Conservation (phyloP, 1,284 basidiomycete genomes). For the Mrakiaceae sp. region DNA sequence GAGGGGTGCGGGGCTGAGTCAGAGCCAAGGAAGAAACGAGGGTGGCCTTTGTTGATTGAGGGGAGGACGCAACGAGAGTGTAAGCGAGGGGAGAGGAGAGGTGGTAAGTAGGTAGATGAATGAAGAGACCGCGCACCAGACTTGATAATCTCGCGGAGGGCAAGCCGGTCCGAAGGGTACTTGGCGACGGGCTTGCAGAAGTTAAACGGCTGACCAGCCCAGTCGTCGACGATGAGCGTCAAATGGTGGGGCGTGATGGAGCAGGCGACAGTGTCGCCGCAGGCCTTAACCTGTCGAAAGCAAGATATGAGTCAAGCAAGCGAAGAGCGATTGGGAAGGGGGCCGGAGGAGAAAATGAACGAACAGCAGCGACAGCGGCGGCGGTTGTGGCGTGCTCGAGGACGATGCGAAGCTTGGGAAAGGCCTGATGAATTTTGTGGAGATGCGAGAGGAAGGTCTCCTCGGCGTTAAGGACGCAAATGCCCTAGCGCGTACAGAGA, state of each 20-base stretch:
- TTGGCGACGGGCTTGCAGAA: conserved; percentile 99
- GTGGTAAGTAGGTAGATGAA: not conserved
- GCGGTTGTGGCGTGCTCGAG: conserved; percentile 98
- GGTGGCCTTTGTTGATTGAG: conserved; percentile 50
- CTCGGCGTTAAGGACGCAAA: conserved; percentile 90
- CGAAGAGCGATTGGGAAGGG: not conserved
- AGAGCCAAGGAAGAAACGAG: conserved; percentile 94
- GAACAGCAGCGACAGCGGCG: conserved; percentile 74
- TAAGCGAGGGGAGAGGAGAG: not conserved
- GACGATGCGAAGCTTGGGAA: conserved; percentile 90
- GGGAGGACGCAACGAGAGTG: not conserved
- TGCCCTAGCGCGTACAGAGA: conserved; percentile 49
- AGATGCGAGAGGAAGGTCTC: conserved; percentile 82
- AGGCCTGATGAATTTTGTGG: conserved; percentile 64
- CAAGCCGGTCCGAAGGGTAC: conserved; percentile 79
- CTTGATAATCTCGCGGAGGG: conserved; percentile 67
- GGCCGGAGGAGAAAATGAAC: conserved; percentile 15
- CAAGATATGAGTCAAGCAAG: not conserved
- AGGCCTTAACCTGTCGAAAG: conserved; percentile 46
- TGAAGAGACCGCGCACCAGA: conserved; percentile 44
- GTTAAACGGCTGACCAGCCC: conserved; percentile 90
- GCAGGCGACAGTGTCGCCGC: conserved; percentile 83
- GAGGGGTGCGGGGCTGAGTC: conserved; percentile 92
- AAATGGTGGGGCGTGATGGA: conserved; percentile 97
- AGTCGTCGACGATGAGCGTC: conserved; percentile 87